Evolutionary conservation across 805 yeast species (phyloP), one percentile per base, ranked within the genome.

Genomic region (Jamesozyma hellenica): DNA sequence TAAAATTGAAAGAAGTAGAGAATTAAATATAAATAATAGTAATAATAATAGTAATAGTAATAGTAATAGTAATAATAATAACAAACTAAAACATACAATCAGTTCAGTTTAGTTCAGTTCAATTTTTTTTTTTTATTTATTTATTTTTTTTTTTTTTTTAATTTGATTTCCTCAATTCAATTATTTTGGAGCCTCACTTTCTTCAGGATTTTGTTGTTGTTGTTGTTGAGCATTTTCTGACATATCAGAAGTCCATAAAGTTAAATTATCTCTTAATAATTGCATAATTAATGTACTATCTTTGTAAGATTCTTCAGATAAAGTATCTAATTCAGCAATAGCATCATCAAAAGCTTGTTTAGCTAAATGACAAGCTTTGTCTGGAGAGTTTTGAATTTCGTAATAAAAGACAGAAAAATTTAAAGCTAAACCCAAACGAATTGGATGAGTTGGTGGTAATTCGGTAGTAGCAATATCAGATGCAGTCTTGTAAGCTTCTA

Each of bases 291-390:
- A 79, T 54, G 97, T 92, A 49, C 96, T 87, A 68, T 90, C 98
- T 70, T 90, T 92, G 79, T 92, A 90, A 52, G 95, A 83, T 72
- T 90, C 98, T 71, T 90, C 98, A 34, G 95, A 84, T 63, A 90
- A 75, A 52, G 96, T 85, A 70, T 90, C 98, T 65, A 90, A 78
- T 71, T 92, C 97, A 49, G 98, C 96, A 64, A 90, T 94, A 49
- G 98, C 98, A 63, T 90, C 97, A 67, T 90, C 98, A 56, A 92
- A 90, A 30, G 98, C 97, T 71, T 90, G 96, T 70, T 90, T 92
- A 59, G 98, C 98, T 66, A 90, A 78, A 66, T 88, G 95, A 68
- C 98, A 90, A 55, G 98, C 98, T 68, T 94, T 85, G 66, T 90
- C 96, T 57, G 98, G 97, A 44, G 96, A 84, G 70, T 90, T 88